These are phyloP conservation scores for Leccinum broughii DNA, from an alignment of 768 basidiomycete genomes.

Conservation along the genomic window DNA sequence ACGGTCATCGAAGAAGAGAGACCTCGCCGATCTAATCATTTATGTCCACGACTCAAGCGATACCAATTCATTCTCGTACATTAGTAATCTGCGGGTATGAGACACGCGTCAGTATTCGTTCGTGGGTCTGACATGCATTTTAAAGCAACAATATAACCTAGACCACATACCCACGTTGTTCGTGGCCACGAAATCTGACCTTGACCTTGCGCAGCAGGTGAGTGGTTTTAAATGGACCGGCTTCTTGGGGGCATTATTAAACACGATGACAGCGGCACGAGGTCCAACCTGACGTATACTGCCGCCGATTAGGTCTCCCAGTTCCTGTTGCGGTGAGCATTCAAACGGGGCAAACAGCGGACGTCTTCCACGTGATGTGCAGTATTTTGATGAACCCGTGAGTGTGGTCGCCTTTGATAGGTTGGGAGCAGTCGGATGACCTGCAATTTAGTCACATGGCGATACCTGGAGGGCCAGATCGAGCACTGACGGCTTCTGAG, in stretches of 20 bases:
- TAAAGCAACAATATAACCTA: conserved; percentile 93
- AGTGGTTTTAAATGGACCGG: conserved; percentile 16
- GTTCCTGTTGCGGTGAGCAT: conserved; percentile 95
- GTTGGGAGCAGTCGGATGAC: conserved; percentile 15
- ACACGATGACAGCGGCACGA: conserved; percentile 68
- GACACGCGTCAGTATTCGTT: conserved; percentile 1
- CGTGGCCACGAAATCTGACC: conserved; percentile 98
- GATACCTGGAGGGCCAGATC: conserved; percentile 84
- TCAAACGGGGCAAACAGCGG: conserved; percentile 79
- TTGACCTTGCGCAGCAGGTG: conserved; percentile 94
- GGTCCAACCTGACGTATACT: conserved; percentile 98
- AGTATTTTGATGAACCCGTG: conserved; percentile 86
- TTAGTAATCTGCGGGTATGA: conserved; percentile 89
- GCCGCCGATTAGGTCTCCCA: conserved; percentile 82
- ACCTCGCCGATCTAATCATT: conserved; percentile 90
- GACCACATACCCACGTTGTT: conserved; percentile 95
- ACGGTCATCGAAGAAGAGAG: conserved; percentile 86
- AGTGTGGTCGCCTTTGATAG: conserved; percentile 42
- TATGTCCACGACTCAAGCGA: conserved; percentile 98
- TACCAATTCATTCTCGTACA: conserved; percentile 98
- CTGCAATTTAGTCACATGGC: conserved; percentile 48
- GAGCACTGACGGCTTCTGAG: conserved; percentile 67
- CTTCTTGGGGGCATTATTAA: conserved; percentile 2
- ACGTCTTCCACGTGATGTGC: conserved; percentile 86
- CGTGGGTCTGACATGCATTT: conserved; percentile 19